Evolutionary conservation across 1,284 basidiomycete genomes (phyloP).

Genomic region (Blastosporella zonata): DNA sequence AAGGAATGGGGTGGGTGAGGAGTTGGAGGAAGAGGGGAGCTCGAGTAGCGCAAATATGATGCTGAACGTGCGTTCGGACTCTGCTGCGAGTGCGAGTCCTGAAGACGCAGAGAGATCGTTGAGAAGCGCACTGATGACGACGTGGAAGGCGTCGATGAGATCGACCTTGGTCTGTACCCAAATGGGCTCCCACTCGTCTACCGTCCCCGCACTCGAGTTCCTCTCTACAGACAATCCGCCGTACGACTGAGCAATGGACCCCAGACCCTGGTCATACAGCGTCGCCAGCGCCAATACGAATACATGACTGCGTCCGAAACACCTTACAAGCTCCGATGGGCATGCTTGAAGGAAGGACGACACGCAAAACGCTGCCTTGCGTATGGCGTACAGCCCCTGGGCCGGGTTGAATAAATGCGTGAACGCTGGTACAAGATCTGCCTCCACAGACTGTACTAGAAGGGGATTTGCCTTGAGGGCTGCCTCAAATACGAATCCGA

Average conservation of each 20-base stretch:
- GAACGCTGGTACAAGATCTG: conserved; percentile 55
- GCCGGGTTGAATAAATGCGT: conserved; percentile 44
- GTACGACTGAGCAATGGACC: conserved; percentile 53
- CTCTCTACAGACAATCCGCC: conserved; percentile 47
- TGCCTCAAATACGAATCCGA: conserved; percentile 42
- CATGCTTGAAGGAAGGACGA: conserved; percentile 50
- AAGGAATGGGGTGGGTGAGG: conserved; percentile 52
- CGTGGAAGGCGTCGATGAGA: conserved; percentile 66
- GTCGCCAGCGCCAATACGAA: conserved; percentile 58
- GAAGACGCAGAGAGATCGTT: conserved; percentile 42
- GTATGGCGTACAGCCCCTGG: conserved; percentile 57
- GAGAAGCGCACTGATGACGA: conserved; percentile 49
- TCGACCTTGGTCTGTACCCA: conserved; percentile 70
- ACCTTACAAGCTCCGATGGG: conserved; percentile 44
- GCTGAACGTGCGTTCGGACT: conserved; percentile 54
- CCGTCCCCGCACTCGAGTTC: conserved; percentile 22
- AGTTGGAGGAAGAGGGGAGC: conserved; percentile 30
- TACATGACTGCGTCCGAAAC: conserved; percentile 47
- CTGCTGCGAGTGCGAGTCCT: conserved; percentile 38
- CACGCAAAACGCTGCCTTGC: conserved; percentile 60
- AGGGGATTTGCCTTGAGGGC: conserved; percentile 33
- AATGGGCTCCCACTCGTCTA: conserved; percentile 64
- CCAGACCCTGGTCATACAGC: conserved; percentile 56
- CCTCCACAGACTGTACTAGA: conserved; percentile 31
- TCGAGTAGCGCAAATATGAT: conserved; percentile 58